Evolutionary conservation across 1,284 basidiomycete species (phyloP).

Genomic region (Heterobasidion parviporum): DNA sequence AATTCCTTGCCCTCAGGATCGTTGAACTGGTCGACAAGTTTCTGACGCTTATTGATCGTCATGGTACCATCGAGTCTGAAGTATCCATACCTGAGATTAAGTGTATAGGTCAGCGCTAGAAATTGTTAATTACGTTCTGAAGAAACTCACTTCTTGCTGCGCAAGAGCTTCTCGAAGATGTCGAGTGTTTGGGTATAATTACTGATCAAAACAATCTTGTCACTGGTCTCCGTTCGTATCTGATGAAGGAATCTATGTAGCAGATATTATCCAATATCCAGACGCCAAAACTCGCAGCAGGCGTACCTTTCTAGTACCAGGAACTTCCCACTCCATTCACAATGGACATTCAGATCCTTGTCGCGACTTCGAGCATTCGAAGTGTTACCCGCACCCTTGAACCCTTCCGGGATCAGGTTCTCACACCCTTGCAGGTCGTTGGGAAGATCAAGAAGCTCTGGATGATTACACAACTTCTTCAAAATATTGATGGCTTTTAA

Average conservation of each 20-base stretch:
- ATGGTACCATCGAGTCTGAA: conserved; percentile 94
- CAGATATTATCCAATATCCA: not conserved
- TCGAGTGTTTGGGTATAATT: conserved; percentile 99
- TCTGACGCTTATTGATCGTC: conserved; percentile 91
- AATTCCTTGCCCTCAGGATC: conserved; percentile 94
- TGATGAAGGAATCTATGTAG: conserved; percentile 73
- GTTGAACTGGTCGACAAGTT: conserved; percentile 97
- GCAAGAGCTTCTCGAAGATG: conserved; percentile 83
- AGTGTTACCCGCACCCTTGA: conserved; percentile 44
- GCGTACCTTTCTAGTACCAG: conserved; percentile 83
- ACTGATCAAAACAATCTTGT: conserved; percentile 98
- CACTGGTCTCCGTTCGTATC: conserved; percentile 73
- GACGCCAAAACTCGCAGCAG: not conserved
- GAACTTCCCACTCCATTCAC: conserved; percentile 89
- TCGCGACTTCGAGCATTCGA: conserved; percentile 17
- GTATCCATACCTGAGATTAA: conserved; percentile 68
- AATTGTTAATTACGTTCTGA: not conserved
- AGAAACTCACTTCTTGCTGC: conserved; percentile 64
- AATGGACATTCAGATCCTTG: conserved; percentile 51
- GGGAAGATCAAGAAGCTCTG: conserved; percentile 85
- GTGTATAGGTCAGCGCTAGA: not conserved
- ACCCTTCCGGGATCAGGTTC: conserved; percentile 78
- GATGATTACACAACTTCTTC: conserved; percentile 98
- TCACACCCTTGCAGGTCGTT: conserved; percentile 86
- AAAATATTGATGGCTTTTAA: conserved; percentile 96